These are phyloP conservation scores for Talaromyces sp. DNA, from an alignment of 2,329 filamentous ascomycete species.

Conservation along the genomic window DNA sequence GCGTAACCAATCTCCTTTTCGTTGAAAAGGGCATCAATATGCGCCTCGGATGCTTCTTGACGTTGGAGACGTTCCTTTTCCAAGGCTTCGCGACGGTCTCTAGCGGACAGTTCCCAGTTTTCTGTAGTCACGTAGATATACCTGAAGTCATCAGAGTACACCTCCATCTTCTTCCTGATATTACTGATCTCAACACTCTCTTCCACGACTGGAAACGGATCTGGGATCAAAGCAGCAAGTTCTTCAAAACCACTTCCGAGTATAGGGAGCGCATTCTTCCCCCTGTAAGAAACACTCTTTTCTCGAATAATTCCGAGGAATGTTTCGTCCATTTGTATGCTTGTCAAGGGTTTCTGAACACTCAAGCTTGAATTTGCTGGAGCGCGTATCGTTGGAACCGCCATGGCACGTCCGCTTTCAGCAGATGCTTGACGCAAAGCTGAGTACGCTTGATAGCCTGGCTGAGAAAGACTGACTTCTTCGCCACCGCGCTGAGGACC, in stretches of 20 bases:
- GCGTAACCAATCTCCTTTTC: constrained; percentile 57
- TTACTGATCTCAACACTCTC: constrained; percentile 34
- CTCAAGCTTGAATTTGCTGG: constrained; percentile 20
- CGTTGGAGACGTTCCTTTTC: constrained; percentile 50
- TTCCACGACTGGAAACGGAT: constrained; percentile 32
- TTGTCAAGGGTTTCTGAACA: constrained; percentile 22
- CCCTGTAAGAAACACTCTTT: constrained; percentile 43
- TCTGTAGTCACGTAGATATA: constrained; percentile 43
- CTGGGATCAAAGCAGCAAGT: constrained; percentile 35
- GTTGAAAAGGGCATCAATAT: constrained; percentile 55
- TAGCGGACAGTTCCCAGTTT: constrained; percentile 48
- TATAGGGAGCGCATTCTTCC: constrained; percentile 27
- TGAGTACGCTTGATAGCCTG: constrained; percentile 48
- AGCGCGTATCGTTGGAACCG: constrained; percentile 25
- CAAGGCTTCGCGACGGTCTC: constrained; percentile 43
- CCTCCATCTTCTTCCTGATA: constrained; percentile 33
- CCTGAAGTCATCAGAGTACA: constrained; percentile 41
- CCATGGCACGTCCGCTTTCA: constrained; percentile 45
- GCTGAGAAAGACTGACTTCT: constrained; percentile 37
- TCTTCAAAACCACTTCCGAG: constrained; percentile 33
- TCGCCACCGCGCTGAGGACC: constrained; percentile 42
- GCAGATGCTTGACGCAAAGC: constrained; percentile 45
- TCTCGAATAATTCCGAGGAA: constrained; percentile 48
- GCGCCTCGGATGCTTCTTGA: constrained; percentile 52
- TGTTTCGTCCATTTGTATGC: constrained; percentile 42